A percentile compares a stretch with the other conserved stretches of the same genome.
phyloP scores from a whole-genome alignment of 2,329 filamentous ascomycete species.

The Helotiales sp. region DNA sequence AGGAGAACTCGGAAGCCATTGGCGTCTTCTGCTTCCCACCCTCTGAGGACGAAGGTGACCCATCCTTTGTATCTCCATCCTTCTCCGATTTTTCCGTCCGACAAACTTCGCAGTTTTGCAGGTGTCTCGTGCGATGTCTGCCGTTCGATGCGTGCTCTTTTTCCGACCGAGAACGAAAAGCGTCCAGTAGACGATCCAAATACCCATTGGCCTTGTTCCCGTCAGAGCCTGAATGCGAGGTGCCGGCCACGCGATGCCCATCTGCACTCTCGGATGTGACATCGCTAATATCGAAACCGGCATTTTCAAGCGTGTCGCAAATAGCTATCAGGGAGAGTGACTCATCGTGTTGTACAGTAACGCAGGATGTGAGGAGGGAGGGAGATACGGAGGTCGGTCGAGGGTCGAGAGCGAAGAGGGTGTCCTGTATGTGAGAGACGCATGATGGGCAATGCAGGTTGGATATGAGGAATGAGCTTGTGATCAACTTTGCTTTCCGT shows the following conservation, averaged over 20 bases:
- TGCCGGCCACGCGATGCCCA: not conserved
- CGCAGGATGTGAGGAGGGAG: slow-evolving; percentile 70
- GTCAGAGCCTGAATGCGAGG: slow-evolving; percentile 15
- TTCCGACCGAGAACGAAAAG: slow-evolving; percentile 11
- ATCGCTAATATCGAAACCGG: slow-evolving; percentile 57
- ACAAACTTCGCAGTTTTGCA: slow-evolving; percentile 52
- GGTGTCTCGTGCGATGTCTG: slow-evolving; percentile 33
- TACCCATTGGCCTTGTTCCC: slow-evolving; percentile 28
- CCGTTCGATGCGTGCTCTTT: slow-evolving; percentile 16
- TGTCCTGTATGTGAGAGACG: slow-evolving; percentile 63
- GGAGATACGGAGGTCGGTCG: slow-evolving; percentile 60
- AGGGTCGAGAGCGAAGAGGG: slow-evolving; percentile 50
- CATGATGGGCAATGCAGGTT: slow-evolving; percentile 81
- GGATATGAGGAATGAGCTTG: slow-evolving; percentile 56
- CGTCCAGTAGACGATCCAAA: slow-evolving; percentile 30
- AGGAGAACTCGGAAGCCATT: not conserved
- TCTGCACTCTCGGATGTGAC: slow-evolving; percentile 20
- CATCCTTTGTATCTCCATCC: slow-evolving; percentile 6
- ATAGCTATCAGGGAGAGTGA: slow-evolving; percentile 44
- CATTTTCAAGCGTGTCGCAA: slow-evolving; percentile 50
- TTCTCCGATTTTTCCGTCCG: slow-evolving; percentile 39
- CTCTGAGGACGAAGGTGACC: not conserved
- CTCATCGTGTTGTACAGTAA: slow-evolving; percentile 58
- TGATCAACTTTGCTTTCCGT: slow-evolving; percentile 7
- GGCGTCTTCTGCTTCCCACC: not conserved